Conservation (phyloP, 2,329 filamentous ascomycete species). For the Ascochyta viciae-villosae region DNA sequence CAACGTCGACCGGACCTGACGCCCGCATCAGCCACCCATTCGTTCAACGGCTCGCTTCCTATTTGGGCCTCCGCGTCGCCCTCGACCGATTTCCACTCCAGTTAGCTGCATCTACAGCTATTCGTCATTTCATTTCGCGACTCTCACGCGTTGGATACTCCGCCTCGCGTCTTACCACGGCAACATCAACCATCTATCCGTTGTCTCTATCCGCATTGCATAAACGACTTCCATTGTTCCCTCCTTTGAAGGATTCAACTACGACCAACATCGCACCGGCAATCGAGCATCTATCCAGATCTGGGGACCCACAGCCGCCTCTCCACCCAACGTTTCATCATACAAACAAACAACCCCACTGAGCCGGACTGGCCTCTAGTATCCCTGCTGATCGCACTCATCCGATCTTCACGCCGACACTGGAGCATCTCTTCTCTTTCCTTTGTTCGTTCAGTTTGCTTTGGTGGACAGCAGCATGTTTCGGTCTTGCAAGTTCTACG, state of each 20-base stretch:
- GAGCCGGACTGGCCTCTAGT: not conserved
- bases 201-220: constrained; percentile 21
- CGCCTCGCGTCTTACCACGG: constrained; percentile 38
- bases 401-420: not conserved
- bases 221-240: constrained; percentile 15
- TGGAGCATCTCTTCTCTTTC: constrained; percentile 1
- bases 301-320: not conserved
- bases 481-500: constrained; percentile 38
- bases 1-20: constrained; percentile 29
- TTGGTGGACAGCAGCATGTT: constrained; percentile 27
- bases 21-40: constrained; percentile 41
- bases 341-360: constrained; percentile 2
- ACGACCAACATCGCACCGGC: constrained; percentile 13
- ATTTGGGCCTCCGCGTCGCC: constrained; percentile 31
- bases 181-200: constrained; percentile 32
- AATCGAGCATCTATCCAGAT: not conserved
- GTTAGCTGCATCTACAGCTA: constrained; percentile 29
- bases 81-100: constrained; percentile 29
- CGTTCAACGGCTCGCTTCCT: constrained; percentile 29
- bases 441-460: constrained; percentile 15
- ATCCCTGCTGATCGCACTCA: not conserved
- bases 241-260: constrained; percentile 9
- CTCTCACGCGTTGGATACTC: constrained; percentile 41
- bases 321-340: not conserved
- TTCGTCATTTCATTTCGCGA: constrained; percentile 38